Evolutionary conservation across 2,329 filamentous ascomycete genomes (phyloP).

Genomic region (Aspergillus latus): DNA sequence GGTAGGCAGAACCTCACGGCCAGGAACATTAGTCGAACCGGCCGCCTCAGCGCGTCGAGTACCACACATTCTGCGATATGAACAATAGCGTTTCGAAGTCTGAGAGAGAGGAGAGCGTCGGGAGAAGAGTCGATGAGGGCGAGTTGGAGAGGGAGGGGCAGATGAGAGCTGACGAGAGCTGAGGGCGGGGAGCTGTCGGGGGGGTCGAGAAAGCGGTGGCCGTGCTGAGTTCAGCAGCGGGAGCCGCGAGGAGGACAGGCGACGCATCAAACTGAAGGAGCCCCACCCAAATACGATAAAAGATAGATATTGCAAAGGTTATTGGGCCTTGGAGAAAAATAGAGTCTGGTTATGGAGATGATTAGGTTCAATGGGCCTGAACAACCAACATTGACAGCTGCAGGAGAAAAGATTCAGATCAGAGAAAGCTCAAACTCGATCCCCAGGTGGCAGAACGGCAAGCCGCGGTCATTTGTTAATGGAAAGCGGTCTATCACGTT

Average conservation of each 20-base stretch:
- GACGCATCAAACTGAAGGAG: slow-evolving; percentile 31
- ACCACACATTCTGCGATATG: slow-evolving; percentile 75
- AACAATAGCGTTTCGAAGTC: slow-evolving; percentile 61
- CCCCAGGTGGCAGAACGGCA: slow-evolving; percentile 3
- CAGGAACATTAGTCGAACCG: slow-evolving; percentile 59
- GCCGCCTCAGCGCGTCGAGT: slow-evolving; percentile 58
- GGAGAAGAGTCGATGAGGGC: slow-evolving; percentile 23
- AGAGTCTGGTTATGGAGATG: not conserved
- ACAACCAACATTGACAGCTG: slow-evolving; percentile 5
- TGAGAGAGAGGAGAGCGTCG: slow-evolving; percentile 31
- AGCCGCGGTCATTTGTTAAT: slow-evolving; percentile 5
- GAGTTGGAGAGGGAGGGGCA: slow-evolving; percentile 23
- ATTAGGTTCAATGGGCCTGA: slow-evolving; percentile 4
- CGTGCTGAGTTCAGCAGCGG: slow-evolving; percentile 35
- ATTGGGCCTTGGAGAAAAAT: slow-evolving; percentile 15
- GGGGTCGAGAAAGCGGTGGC: slow-evolving; percentile 35
- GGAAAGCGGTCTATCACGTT: slow-evolving; percentile 15
- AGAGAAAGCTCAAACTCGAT: slow-evolving; percentile 12
- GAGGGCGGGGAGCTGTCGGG: slow-evolving; percentile 29
- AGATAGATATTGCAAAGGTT: not conserved
- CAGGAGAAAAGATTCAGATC: not conserved
- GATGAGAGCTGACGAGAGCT: slow-evolving; percentile 19
- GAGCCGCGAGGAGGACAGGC: slow-evolving; percentile 34
- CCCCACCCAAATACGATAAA: slow-evolving; percentile 11
- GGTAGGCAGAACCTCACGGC: slow-evolving; percentile 81